Evolutionary conservation across 108 stramenopile species (phyloP), one percentile per base, ranked within the genome.

Genomic region (Nitzschia sp.): DNA sequence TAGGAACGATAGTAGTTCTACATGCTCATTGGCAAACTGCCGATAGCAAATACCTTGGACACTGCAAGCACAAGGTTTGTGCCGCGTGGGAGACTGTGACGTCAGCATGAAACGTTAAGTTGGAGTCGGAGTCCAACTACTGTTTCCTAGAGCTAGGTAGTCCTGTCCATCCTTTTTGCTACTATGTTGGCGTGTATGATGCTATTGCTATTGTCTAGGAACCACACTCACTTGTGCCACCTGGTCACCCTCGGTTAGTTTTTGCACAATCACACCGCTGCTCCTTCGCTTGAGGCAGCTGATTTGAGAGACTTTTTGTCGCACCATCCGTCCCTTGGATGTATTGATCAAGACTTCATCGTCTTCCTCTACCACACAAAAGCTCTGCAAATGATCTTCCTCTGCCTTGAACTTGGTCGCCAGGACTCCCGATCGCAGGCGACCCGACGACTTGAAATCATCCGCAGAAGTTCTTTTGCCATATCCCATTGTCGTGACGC

Each of bases 311-410:
- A 87, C 93, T 51, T 82, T 74, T 67, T 96, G 95, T 65, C 97
- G 74, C 21, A 95, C 95, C 68, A 97, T 96, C 34, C 93, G 80
- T 7, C 97, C 97, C 58, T 93, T 84, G 12, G 82, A 54, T 14
- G 97, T 97, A 41, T 84, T 90, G 42, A 96, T 64, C 26, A 97
- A 51, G 42, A 96, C 75, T 67, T 97, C 96, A 65, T 96, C 95
- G 37, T 91, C 88, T 53, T 90, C 87, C n/a, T 77, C 71, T 17
- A 92, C 91, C 29, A 83, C 66, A n/a, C 90, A 76, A 41, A 95
- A 80, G 64, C 87, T 85, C 34, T 81, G 83, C 19, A 97, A 38
- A 22, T 70, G 53, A 19, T 56, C 78, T 9, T 17, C 34, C 57
- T 17, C 61, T 55, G 69, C 63, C 63, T 95, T 96, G 81, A 97